Base-by-base conservation (phyloP, 2,329 filamentous ascomycete genomes). In the Colletotrichum lindemuthianum region DNA sequence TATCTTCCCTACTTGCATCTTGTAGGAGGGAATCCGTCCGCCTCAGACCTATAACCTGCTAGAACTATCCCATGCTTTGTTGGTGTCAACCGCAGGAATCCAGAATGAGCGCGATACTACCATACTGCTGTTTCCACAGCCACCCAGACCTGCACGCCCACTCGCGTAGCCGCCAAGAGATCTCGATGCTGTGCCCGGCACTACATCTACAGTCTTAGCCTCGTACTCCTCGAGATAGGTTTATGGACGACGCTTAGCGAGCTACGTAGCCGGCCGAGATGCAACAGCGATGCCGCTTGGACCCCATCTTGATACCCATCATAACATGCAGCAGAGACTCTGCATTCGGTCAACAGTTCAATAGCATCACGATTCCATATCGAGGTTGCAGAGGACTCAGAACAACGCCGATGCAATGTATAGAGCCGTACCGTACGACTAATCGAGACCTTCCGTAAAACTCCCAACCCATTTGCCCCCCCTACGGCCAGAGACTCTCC, bases 401-500 rank as follows among this genome's bases (percentile, higher is more conserved):
- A 24, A 55, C 41, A 61, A 47, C 34, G 41, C 43, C 57, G 41
- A 49, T 44, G 15, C 7, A 32, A 43, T 39, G 60, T 43, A 41
- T 41, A 8, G 33, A 63, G 49, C 6, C 57, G 12, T 11, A 37
- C 12, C 43, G 33, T 9, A 16, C 16, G 8, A 16, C 13, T 32
- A 54, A 50, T 24, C 53, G 7, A 50, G 32, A 53, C 48, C 39
- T 43, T 56, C 61, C 58, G 16, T 47, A 45, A 41, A 65, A 65
- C 61, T 65, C 61, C 61, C 47, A 57, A 41, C 24, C 51, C 32
- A 57, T 65, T 51, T 41, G 24, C 43, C 41, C 24, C 6, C 54
- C 44, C 34, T 48, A 43, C 57, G 40, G 51, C 61, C 58, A 51
- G 15, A 55, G 36, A 45, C 41, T 33, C 51, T 39, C 43, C 36